phyloP scores from a whole-genome alignment of 345 rosid species.

The Citrus australasica region DNA sequence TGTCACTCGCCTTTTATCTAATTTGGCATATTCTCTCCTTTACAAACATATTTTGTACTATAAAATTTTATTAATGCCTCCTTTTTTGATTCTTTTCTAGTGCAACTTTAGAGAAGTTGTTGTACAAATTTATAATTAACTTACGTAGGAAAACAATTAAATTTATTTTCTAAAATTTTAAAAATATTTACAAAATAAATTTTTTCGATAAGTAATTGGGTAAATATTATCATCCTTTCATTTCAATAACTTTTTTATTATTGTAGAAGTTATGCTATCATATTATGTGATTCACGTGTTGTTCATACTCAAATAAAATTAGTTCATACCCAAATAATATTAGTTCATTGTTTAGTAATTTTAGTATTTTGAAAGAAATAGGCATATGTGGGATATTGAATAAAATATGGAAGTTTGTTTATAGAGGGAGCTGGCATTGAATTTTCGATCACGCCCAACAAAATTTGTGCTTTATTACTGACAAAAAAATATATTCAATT shows the following conservation, averaged over 20 bases:
- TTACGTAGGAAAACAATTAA: rapidly evolving
- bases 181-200: no score
- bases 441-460: not conserved
- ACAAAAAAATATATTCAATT: not conserved
- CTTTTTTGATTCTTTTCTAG: not conserved
- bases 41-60: not conserved
- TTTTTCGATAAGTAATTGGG: no score
- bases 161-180: not conserved
- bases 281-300: no score
- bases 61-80: not conserved
- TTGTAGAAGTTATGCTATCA: rapidly evolving
- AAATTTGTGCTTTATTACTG: not conserved
- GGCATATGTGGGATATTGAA: not conserved
- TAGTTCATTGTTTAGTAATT: not conserved
- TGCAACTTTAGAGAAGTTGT: not conserved
- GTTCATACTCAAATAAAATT: not conserved
- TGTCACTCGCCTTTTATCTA: not conserved
- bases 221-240: no score
- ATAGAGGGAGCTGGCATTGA: not conserved
- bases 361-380: not conserved
- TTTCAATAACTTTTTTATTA: rapidly evolving
- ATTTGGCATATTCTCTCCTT: not conserved
- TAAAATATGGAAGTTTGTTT: not conserved
- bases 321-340: not conserved
- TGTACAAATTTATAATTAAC: not conserved